phyloP scores from a whole-genome alignment of 2,329 filamentous ascomycete genomes.

The Beauveria medogensis region DNA sequence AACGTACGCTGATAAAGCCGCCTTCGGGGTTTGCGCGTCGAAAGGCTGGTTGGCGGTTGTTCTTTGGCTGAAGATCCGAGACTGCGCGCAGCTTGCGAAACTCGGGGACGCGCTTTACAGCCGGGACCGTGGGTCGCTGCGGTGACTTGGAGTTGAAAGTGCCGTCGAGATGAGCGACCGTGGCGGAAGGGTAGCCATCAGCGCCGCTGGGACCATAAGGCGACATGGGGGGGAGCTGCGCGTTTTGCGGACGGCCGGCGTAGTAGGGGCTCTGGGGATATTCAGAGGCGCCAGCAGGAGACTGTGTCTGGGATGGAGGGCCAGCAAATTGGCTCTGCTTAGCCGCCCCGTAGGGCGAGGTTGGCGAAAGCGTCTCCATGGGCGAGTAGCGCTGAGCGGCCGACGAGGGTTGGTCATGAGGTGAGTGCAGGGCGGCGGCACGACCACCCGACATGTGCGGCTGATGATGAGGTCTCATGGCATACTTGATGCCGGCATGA shows the following conservation, averaged over 20 bases:
- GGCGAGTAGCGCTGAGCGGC: constrained; percentile 91
- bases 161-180: constrained; percentile 63
- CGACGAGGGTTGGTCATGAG: constrained; percentile 64
- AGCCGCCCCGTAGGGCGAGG: constrained; percentile 65
- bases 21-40: constrained; percentile 92
- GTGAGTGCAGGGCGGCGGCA: constrained; percentile 53
- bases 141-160: constrained; percentile 55
- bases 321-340: constrained; percentile 47
- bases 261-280: constrained; percentile 56
- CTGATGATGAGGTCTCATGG: constrained; percentile 69
- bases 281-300: constrained; percentile 61
- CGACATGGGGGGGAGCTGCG: constrained; percentile 67
- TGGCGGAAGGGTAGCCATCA: constrained; percentile 66
- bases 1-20: constrained; percentile 87
- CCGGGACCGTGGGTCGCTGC: constrained; percentile 41
- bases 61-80: constrained; percentile 69
- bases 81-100: constrained; percentile 71
- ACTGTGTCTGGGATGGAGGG: constrained; percentile 57
- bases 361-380: constrained; percentile 81
- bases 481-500: constrained; percentile 80
- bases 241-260: constrained; percentile 36
- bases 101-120: constrained; percentile 66
- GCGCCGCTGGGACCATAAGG: constrained; percentile 56
- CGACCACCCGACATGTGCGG: constrained; percentile 51
- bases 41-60: constrained; percentile 83